These are phyloP conservation scores for Rhynchosporium agropyri DNA, from an alignment of 2,329 filamentous ascomycete species.

Conservation along the genomic window DNA sequence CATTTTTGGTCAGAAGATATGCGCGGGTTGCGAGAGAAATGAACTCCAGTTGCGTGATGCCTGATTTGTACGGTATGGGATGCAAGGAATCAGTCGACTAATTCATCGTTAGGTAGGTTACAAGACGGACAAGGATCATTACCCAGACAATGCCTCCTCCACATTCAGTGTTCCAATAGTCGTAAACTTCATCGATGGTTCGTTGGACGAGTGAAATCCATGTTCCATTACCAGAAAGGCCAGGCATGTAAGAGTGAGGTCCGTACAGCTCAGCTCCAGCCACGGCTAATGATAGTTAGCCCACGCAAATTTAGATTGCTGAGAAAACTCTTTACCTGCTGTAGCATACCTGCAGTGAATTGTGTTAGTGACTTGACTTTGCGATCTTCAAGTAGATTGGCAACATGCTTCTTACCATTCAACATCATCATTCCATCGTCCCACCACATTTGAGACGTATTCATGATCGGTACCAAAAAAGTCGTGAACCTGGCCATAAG, in stretches of 20 bases:
- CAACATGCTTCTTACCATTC: constrained; percentile 6
- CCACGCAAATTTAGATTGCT: not conserved
- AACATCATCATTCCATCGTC: constrained; percentile 20
- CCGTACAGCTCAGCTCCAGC: constrained; percentile 18
- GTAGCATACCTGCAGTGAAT: constrained; percentile 3
- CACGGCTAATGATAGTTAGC: not conserved
- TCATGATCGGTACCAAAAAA: constrained; percentile 18
- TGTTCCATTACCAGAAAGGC: constrained; percentile 15
- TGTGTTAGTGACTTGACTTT: not conserved
- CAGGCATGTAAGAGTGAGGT: constrained; percentile 11
- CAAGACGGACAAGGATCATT: not conserved
- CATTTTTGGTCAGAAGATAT: constrained; percentile 15
- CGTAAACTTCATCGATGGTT: constrained; percentile 20
- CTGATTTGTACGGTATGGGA: constrained; percentile 18
- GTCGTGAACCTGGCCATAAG: constrained; percentile 17
- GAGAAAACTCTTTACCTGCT: constrained; percentile 7
- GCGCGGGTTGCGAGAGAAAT: constrained; percentile 15
- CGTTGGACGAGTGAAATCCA: constrained; percentile 18
- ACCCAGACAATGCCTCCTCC: constrained; percentile 20
- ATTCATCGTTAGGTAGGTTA: not conserved
- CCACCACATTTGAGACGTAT: constrained; percentile 14
- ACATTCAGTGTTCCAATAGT: constrained; percentile 11
- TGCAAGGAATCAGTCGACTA: constrained; percentile 16
- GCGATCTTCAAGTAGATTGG: rapidly evolving
- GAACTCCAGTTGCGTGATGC: constrained; percentile 19